Base-by-base conservation (phyloP, 2,329 filamentous ascomycete genomes). In the Dothidotthia symphoricarpi region DNA sequence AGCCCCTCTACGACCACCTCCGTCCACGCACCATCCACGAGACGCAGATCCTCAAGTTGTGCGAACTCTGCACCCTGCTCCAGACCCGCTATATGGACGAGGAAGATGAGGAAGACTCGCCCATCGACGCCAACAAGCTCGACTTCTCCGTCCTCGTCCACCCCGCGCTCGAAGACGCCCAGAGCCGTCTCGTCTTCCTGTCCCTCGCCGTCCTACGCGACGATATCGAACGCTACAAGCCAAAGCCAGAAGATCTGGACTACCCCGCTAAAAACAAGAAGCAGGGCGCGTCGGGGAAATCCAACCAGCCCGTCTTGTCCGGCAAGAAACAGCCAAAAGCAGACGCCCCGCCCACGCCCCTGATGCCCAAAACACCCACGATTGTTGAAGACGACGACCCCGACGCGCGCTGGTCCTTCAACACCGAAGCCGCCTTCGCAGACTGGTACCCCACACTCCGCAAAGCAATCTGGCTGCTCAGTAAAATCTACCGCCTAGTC, bases 391-490 rank as follows among this genome's bases (percentile, higher is more conserved):
- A 78, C 29, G 77, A 81, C 25, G 75, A 73, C 27, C 58, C 67
- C 7, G 72, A 75, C 39, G 55, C 67, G 2, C 69, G 72, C 22
- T 78, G 72, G 72, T 72, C 71, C 35, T 76, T 77, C 49, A 76
- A 78, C 42, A 75, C 75, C 1, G 76, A 80, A 46, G 74, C 77
- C 14, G 72, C 74, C 1, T 75, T 79, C 49, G 69, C 74, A 51
- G 76, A 75, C 29, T 84, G 81, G 79, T 85, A 85, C 57, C 81
- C 82, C 2, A 85, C 82, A 0, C 65, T 85, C 13, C 72, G 77
- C 33, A 83, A 82, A 66, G 81, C 82, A 2, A 80, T 85, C 16
- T 83, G 81, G 77, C 69, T 86, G 3, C 72, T 86, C 14, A 83
- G 81, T 46, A 76, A 81, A 36, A 85, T 86, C 49, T 85, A 85